These are phyloP conservation scores for Colletotrichum acutatum DNA, from an alignment of 2,329 filamentous ascomycete genomes.

Conservation along the genomic window DNA sequence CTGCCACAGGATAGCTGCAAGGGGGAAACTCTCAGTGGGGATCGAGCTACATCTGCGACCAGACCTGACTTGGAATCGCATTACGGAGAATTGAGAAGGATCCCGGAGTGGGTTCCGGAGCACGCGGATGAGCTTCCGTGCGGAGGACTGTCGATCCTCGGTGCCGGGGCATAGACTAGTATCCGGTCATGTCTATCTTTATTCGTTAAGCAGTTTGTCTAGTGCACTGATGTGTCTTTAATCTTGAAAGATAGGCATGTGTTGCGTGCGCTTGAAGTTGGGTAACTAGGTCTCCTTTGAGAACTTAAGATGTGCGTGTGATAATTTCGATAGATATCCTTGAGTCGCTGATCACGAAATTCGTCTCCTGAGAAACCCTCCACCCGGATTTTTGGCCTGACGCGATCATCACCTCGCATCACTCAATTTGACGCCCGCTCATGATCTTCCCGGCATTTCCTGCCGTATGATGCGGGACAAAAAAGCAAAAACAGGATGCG, in stretches of 20 bases:
- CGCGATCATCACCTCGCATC: neutral
- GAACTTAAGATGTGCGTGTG: neutral
- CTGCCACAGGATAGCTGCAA: constrained; percentile 19
- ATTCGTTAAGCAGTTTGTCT: no score
- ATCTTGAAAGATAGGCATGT: neutral
- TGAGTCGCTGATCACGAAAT: neutral
- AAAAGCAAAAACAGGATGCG: neutral
- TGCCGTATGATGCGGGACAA: neutral
- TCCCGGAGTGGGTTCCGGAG: neutral
- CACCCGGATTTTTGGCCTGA: neutral
- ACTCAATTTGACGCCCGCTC: neutral
- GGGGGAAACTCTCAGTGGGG: constrained; percentile 13
- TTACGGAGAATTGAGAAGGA: neutral
- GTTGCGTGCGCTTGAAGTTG: neutral
- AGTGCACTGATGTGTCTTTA: neutral
- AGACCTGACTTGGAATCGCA: neutral
- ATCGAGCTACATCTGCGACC: constrained; percentile 7
- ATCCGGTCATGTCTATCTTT: neutral
- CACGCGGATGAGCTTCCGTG: neutral
- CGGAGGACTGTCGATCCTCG: neutral
- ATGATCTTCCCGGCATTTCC: neutral
- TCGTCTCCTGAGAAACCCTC: no score
- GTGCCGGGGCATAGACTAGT: neutral
- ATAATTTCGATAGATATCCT: neutral
- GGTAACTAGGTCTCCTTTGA: no score